Evolutionary conservation across 345 rosid genomes (phyloP), one percentile per base, ranked within the genome.

Genomic region (Pistacia integerrima): DNA sequence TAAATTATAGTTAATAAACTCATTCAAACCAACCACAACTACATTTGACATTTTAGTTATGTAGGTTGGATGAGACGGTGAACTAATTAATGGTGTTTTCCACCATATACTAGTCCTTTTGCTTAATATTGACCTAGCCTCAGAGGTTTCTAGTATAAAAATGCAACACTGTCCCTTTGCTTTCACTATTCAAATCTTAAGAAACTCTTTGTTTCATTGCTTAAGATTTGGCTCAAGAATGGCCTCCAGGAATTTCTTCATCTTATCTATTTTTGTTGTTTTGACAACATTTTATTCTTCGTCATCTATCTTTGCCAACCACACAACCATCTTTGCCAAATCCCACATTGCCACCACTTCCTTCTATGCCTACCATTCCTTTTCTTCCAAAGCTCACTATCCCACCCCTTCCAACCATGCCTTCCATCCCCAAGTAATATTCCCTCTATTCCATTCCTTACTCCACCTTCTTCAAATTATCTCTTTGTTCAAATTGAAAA

Each of bases 321-420:
- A 30, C 75, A 11, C 75, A 52, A 0, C 82, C 78, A 0, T 69
- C 78, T 1, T 17, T 78, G 25, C 81, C 81, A 7, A 41, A 41
- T 8, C 46, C 46, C 38, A 73, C 69, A 6, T 0, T 74, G 10
- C 81, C 79, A 2, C 80, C 82, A 11, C 73, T 80, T 49, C 77
- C 74, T 0, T 36, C 41, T 56, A 0, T 83, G 18, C 69, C 75
- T 3, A 74, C 25, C 41, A 55, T 62, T 7, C 77, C 82, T 1
- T 61, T 44, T 12, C 11, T 71, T 33, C 82, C 83, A 9, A 49
- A 20, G 60, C 10, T 73, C 25, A 56, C 79, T 2, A 2, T 76
- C 0, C 57, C 57, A 54, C 57, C 57, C 3, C 18, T 54, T 0
- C 57, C 57, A 13, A 54, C 20, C 6, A 14, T 54, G 0, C 57